These are phyloP conservation scores for Capsella bursapastoris DNA, from an alignment of 345 rosid genomes.

Conservation along the genomic window DNA sequence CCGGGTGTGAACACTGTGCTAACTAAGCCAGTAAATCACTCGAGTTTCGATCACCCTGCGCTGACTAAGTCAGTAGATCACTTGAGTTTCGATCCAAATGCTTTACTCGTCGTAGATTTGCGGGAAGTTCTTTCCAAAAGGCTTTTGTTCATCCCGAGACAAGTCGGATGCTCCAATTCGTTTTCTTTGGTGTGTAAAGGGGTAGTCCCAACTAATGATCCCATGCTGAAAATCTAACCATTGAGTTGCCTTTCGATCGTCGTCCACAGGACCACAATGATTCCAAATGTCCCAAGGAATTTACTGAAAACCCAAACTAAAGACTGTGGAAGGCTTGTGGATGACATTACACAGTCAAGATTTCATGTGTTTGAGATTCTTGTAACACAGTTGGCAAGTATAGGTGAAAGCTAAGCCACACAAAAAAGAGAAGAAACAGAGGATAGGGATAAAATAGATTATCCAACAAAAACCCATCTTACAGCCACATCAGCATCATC, in stretches of 20 bases:
- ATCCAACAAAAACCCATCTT: constrained; percentile 53
- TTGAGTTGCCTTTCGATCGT: not conserved
- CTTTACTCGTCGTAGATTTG: not conserved
- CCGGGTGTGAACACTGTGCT: not conserved
- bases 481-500: constrained; percentile 54
- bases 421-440: constrained; percentile 25
- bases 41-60: not conserved
- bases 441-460: constrained; percentile 45
- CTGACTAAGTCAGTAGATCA: not conserved
- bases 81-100: not conserved
- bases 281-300: not conserved
- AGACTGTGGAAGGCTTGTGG: constrained; percentile 17
- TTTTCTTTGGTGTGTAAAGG: not conserved
- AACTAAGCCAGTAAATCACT: not conserved
- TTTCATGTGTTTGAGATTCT: constrained; percentile 30
- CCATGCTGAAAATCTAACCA: not conserved
- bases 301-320: not conserved
- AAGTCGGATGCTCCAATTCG: not conserved
- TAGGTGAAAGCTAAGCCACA: constrained; percentile 42
- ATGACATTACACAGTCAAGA: constrained; percentile 15
- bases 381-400: not conserved
- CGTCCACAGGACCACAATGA: constrained; percentile 9
- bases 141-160: no score
- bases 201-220: not conserved
- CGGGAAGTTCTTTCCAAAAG: not conserved